These are phyloP conservation scores for Geotrichum ghanense DNA, from an alignment of 805 yeast genomes.

Conservation along the genomic window DNA sequence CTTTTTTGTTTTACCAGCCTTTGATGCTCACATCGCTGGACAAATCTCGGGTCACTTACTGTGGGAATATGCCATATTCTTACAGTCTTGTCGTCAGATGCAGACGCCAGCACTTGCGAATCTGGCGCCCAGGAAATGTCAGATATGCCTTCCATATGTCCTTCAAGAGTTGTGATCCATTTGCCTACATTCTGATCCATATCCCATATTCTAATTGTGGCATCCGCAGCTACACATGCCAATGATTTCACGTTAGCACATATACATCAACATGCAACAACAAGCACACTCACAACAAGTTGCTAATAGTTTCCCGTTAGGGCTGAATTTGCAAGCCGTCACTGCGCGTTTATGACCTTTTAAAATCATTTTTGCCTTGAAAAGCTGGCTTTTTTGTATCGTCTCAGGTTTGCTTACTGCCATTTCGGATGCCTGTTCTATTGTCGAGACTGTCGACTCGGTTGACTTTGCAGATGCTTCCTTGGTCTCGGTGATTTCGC, in stretches of 20 bases:
- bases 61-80: constrained; percentile 54
- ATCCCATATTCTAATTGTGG: constrained; percentile 48
- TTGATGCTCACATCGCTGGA: too few species aligned
- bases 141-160: constrained; percentile 64
- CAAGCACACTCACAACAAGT: constrained; percentile 26
- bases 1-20: too few species aligned
- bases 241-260: constrained; percentile 3
- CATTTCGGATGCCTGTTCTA: too few species aligned
- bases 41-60: constrained; percentile 19
- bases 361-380: constrained; percentile 3
- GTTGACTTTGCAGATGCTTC: too few species aligned
- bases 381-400: too few species aligned
- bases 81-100: constrained; percentile 75
- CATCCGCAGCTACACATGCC: constrained; percentile 37
- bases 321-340: constrained; percentile 48
- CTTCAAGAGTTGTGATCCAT: constrained; percentile 23
- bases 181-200: constrained; percentile 29
- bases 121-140: constrained; percentile 73
- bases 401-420: too few species aligned
- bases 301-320: constrained; percentile 49
- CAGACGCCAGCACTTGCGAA: constrained; percentile 62
- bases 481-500: too few species aligned
- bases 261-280: not conserved
- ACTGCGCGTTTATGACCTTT: constrained; percentile 16
- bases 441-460: too few species aligned